Evolutionary conservation across 768 basidiomycete genomes (phyloP), one percentile per base, ranked within the genome.

Genomic region (Mrakia gelida): DNA sequence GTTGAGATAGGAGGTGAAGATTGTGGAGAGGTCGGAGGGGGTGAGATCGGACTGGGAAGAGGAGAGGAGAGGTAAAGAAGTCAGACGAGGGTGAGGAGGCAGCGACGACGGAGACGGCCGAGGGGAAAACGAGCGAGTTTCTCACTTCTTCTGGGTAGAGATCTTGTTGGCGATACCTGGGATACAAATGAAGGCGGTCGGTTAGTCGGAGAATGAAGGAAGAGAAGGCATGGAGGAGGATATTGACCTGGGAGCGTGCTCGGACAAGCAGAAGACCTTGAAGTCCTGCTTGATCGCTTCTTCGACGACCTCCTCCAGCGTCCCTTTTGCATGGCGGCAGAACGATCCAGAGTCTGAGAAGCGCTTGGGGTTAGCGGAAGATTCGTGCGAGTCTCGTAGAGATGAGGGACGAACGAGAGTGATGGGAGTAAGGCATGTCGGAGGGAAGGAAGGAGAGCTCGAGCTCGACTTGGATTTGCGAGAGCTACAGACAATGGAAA

Each of bases 121-220:
- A 21, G 1, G 16, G 49, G 15, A 52, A 21, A 52, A 52, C 49
- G 49, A 52, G 49, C 49, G 49, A 45, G 49, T 13, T n/a, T n/a
- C 49, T 52, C 49, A 95, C 95, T 90, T 99, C 97, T 86, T 98
- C 97, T 28, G 96, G 95, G 84, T 97, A 98, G 41, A 98, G 86
- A 83, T 99, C 95, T 49, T 88, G 84, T 2, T 81, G 77, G 77
- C 93, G 88, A 85, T 95, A 96, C 38, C 96, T 79, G n/a, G 6
- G 62, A 43, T 9, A n/a, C n/a, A 21, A 56, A 32, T 21, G n/a
- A 13, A 9, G 1, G 52, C n/a, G 9, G 45, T 26, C 11, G 45
- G 15, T 30, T 7, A 38, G 18, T 26, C 11, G 9, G 70, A 41
- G 10, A 1, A 0, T 61, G n/a, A n/a, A n/a, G 10, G 54, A n/a